Evolutionary conservation across 768 basidiomycete genomes (phyloP).

Genomic region (Auricularia cornea): DNA sequence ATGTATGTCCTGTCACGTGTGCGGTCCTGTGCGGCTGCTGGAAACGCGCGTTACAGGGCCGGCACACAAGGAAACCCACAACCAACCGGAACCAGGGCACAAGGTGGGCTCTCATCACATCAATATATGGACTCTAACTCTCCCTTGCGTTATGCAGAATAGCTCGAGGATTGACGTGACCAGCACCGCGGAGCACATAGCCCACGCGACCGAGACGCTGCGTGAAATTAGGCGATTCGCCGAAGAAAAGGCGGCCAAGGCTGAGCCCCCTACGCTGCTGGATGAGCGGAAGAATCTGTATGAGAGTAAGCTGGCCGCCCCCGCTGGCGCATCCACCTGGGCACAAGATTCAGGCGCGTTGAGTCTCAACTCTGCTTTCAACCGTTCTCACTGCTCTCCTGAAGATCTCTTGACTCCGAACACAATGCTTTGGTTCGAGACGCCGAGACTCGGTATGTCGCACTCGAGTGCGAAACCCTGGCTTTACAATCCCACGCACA

Average conservation of each 20-base stretch:
- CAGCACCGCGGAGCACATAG: not conserved
- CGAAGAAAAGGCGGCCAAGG: not conserved
- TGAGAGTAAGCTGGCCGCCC: not conserved
- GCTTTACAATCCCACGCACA: not conserved
- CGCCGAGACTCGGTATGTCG: not conserved
- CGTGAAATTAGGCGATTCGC: not conserved
- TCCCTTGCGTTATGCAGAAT: too few relatives aligned
- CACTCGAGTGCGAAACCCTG: not conserved
- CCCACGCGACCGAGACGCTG: not conserved
- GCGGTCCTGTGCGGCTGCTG: not conserved
- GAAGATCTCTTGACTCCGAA: not conserved
- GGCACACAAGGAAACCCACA: not conserved
- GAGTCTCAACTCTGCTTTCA: not conserved
- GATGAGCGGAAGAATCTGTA: not conserved
- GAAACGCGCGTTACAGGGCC: not conserved
- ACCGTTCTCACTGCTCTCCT: not conserved
- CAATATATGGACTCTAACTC: not conserved
- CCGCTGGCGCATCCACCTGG: not conserved
- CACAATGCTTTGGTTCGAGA: not conserved
- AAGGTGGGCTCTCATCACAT: too few relatives aligned
- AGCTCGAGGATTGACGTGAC: not conserved
- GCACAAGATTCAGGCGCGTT: not conserved
- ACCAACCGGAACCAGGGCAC: not conserved
- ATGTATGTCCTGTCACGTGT: not conserved
- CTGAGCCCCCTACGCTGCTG: not conserved